Evolutionary conservation across 139 green algal species (phyloP), one percentile per base, ranked within the genome.

Genomic region (Pycnococcus provasolii): DNA sequence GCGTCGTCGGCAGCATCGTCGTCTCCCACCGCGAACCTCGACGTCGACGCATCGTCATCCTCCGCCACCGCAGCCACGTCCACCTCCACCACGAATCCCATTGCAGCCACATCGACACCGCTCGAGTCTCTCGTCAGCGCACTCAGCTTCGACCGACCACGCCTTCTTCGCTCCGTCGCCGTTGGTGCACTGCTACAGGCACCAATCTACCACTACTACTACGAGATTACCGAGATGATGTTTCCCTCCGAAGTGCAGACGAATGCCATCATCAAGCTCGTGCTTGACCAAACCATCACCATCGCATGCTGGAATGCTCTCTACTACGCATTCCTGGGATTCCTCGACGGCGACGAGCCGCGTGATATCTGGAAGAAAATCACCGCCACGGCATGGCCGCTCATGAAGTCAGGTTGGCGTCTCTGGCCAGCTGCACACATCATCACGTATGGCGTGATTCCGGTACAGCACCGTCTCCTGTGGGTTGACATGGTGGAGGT

Each of bases 401-500:
- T 72, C 15, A 63, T 7, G 4, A 45, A 76, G 58, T 77, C 77
- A 3, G 79, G 79, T 9, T 85, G 79, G 79, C 73, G 74, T 58
- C 37, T 85, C n/a, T 85, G 79, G 79, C 79, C 79, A 15, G 57
- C 81, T 42, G 77, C 71, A 9, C 79, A 85, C 62, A 50, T 83
- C 45, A 63, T 80, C 42, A 85, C 79, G 3, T 85, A 85, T 45
- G 67, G 64, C 42, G 8, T 81, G 4, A 60, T 85, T 15, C 79
- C 79, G 11, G 26, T 69, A 48, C 62, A 85, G 63, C 79, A 83
- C 62, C 51, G 57, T 11, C 70, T 85, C 42, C 71, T 85, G 58
- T 85, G 77, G 77, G 79, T 85, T 42, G 73, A 83, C 64, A 73
- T 59, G 43, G 63, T 79, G 15, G 79, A 85, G 62, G 63, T 85